A percentile compares a stretch with the other conserved stretches of the same genome.
These are phyloP conservation scores for Sparassis latifolia DNA, from an alignment of 1,284 basidiomycete species.

Conservation along the genomic window DNA sequence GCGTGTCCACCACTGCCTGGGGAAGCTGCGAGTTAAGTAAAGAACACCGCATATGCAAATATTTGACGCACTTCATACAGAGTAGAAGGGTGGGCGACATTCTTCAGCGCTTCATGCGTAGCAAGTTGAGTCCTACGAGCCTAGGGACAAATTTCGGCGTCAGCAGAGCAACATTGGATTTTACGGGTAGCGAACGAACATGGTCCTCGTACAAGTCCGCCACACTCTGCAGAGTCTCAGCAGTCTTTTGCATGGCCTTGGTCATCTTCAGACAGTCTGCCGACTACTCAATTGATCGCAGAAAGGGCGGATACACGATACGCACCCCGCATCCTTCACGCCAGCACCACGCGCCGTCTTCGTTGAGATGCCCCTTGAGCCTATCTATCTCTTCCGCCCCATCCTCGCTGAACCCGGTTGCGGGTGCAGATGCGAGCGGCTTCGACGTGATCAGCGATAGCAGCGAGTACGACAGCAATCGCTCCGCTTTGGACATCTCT, in stretches of 20 bases:
- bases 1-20: conserved; percentile 66
- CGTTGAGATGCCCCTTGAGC: conserved; percentile 54
- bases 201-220: conserved; percentile 77
- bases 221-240: conserved; percentile 67
- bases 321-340: conserved; percentile 64
- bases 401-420: conserved; percentile 42
- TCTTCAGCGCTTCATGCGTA: conserved; percentile 72
- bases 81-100: conserved; percentile 64
- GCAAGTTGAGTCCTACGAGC: conserved; percentile 63
- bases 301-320: neutral
- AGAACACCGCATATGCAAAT: neutral
- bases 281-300: neutral
- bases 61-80: conserved; percentile 52
- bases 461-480: conserved; percentile 62
- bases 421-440: conserved; percentile 44
- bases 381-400: conserved; percentile 32
- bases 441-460: conserved; percentile 65
- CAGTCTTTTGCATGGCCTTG: conserved; percentile 72
- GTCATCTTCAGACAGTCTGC: conserved; percentile 70
- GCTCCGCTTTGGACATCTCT: conserved; percentile 74
- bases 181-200: conserved; percentile 32
- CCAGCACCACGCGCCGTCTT: conserved; percentile 84
- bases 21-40: neutral
- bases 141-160: conserved; percentile 28
- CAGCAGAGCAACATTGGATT: neutral